A percentile compares a stretch with the other conserved stretches of the same genome.
phyloP scores from a whole-genome alignment of 176 grass and related monocot species.

The Avena insularis region DNA sequence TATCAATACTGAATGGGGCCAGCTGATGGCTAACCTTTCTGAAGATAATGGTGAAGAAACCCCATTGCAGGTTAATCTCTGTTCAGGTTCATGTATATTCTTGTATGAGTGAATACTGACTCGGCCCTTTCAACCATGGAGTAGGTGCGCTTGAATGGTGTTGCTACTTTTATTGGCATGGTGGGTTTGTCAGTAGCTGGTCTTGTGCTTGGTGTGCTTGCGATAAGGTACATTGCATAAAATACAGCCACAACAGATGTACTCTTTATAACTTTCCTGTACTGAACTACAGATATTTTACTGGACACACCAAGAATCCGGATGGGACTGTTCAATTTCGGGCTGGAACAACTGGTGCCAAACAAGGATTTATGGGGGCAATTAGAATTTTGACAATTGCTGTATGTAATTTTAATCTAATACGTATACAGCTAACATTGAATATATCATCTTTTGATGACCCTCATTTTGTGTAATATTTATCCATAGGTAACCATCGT shows the following conservation, averaged over 20 bases:
- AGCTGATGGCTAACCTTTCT: constrained; percentile 96
- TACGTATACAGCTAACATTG: constrained; percentile 23
- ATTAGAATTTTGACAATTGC: constrained; percentile 96
- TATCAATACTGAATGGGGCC: constrained; percentile 96
- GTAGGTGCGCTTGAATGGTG: constrained; percentile 96
- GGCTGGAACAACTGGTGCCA: constrained; percentile 66
- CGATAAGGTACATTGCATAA: constrained; percentile 68
- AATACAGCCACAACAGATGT: constrained; percentile 34
- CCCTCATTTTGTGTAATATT: constrained; percentile 46
- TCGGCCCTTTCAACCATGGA: constrained; percentile 25
- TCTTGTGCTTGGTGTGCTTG: constrained; percentile 80
- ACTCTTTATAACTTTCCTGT: constrained; percentile 32
- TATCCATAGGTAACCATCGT: constrained; percentile 86
- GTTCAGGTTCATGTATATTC: constrained; percentile 35
- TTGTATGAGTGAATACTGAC: constrained; percentile 36
- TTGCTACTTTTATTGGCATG: constrained; percentile 95
- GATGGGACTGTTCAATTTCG: constrained; percentile 88
- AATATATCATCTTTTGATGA: constrained; percentile 32
- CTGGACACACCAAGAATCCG: constrained; percentile 77
- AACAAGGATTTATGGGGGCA: constrained; percentile 83
- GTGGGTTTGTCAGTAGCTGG: constrained; percentile 89
- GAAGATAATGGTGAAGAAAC: constrained; percentile 99
- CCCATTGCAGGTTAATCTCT: constrained; percentile 87
- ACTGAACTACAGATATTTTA: constrained; percentile 78
- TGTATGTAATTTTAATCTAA: constrained; percentile 59